These are phyloP conservation scores for Lenzites betulinus DNA, from an alignment of 768 basidiomycete species.

Conservation along the genomic window DNA sequence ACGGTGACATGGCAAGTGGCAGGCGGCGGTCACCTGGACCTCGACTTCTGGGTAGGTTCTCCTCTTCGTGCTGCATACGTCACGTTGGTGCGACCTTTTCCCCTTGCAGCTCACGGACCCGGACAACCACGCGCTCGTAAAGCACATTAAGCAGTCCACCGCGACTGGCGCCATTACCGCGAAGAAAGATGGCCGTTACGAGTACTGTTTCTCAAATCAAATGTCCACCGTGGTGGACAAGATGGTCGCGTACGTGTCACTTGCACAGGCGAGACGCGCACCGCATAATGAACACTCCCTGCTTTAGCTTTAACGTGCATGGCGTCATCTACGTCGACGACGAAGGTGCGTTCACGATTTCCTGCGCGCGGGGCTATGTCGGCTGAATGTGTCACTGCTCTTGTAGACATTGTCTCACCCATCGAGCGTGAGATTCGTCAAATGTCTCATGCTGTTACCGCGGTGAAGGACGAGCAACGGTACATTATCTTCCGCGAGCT, in stretches of 20 bases:
- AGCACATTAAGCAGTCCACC: constrained; percentile 85
- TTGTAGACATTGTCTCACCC: constrained; percentile 80
- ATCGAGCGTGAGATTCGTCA: constrained; percentile 94
- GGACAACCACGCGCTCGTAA: constrained; percentile 61
- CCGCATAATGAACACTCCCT: constrained; percentile 79
- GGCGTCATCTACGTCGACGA: constrained; percentile 93
- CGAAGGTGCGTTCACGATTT: constrained; percentile 60
- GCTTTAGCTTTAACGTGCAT: constrained; percentile 84
- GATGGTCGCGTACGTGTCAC: constrained; percentile 72
- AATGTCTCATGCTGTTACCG: constrained; percentile 75
- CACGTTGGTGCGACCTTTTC: constrained; percentile 17
- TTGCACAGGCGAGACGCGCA: constrained; percentile 82
- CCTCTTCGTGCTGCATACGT: background rate
- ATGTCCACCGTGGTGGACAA: constrained; percentile 98
- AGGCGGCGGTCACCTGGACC: constrained; percentile 94
- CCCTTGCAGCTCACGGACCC: constrained; percentile 76
- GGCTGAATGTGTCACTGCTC: background rate
- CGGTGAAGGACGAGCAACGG: constrained; percentile 98
- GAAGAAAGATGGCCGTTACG: constrained; percentile 81
- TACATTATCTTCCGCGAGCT: constrained; percentile 95
- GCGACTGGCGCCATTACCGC: constrained; percentile 89
- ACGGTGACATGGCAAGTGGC: constrained; percentile 99
- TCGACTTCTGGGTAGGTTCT: constrained; percentile 90
- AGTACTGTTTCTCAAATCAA: constrained; percentile 98
- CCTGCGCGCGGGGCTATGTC: too few relatives aligned